Evolutionary conservation across 2,329 filamentous ascomycete species (phyloP), one percentile per base, ranked within the genome.

Genomic region (Apiospora saccharicola): DNA sequence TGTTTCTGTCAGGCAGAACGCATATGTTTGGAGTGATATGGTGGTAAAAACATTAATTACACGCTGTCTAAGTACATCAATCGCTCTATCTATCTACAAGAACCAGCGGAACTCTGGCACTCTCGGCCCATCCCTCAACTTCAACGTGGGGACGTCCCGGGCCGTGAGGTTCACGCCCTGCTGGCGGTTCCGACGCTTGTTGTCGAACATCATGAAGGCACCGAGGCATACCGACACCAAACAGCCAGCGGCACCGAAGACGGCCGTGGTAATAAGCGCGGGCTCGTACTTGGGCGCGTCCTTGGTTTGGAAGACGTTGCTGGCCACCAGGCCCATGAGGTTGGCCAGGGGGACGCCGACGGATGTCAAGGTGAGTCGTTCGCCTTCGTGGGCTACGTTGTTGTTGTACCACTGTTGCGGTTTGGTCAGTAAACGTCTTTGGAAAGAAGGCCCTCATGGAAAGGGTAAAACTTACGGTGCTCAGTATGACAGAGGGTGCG

Each of bases 371-470:
- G 91, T 86, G 7, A 94, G 86, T 67, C 93, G 90, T 49, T 90
- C 89, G 72, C 91, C 91, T 81, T 95, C 93, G 77, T 95, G 89
- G 0, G 93, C 92, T 71, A 94, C 89, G 79, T 96, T 96, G 85
- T 95, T 95, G 83, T 94, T 95, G 83, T 94, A 95, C 91, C 91
- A 92, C 78, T 80, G 57, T 8, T 1, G 1, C 4, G 2, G 2
- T 1, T 30, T 22, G 12, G 49, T 34, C 8, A 41, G n/a, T 46
- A 24, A 77, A 71, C 13, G 34, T 3, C 51, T 30, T 30, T 64
- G 16, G 14, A 19, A 67, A 5, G 37, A 37, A 37, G 37, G 7
- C 37, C 37, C 5, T 37, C 37, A 26, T 19, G 4, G n/a, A 30
- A 34, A 26, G 24, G 16, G 19, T 7, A 46, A 3, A 46, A 75